Conservation (phyloP, 2,329 filamentous ascomycete species). For the Fusarium clavum region DNA sequence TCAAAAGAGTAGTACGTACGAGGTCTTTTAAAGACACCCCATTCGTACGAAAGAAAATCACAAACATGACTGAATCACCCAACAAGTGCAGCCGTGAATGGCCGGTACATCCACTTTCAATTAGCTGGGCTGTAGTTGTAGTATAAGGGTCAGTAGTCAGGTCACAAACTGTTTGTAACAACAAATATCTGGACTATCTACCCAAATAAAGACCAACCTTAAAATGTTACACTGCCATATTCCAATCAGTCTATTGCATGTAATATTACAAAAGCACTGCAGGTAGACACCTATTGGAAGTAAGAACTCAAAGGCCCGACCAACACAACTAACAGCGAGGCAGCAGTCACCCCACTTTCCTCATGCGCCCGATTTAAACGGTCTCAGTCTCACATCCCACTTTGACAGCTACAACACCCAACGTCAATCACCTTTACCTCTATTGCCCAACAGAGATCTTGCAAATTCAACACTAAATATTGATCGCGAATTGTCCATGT, state of each 20-base stretch:
- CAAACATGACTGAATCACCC: background rate
- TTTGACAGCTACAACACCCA: conserved; percentile 19
- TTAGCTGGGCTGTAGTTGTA: background rate
- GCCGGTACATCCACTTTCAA: background rate
- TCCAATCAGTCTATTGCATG: background rate
- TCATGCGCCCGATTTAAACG: conserved; percentile 28
- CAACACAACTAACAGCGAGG: conserved; percentile 6
- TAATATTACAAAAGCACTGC: background rate
- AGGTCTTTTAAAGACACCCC: background rate
- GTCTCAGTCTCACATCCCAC: conserved; percentile 26
- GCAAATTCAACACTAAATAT: conserved; percentile 3
- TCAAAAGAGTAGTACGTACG: background rate
- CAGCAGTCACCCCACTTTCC: conserved; percentile 34
- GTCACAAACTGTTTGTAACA: background rate
- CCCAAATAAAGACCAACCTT: background rate
- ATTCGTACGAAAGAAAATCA: background rate
- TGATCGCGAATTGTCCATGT: conserved; percentile 27
- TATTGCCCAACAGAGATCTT: background rate
- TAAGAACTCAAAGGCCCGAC: background rate
- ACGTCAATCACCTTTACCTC: conserved; percentile 5
- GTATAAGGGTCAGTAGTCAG: background rate
- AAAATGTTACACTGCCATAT: background rate
- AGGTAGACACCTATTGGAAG: background rate
- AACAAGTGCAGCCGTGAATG: background rate
- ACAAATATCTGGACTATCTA: background rate